Evolutionary conservation across 805 yeast genomes (phyloP).

Genomic region (Suhomyces sp.): DNA sequence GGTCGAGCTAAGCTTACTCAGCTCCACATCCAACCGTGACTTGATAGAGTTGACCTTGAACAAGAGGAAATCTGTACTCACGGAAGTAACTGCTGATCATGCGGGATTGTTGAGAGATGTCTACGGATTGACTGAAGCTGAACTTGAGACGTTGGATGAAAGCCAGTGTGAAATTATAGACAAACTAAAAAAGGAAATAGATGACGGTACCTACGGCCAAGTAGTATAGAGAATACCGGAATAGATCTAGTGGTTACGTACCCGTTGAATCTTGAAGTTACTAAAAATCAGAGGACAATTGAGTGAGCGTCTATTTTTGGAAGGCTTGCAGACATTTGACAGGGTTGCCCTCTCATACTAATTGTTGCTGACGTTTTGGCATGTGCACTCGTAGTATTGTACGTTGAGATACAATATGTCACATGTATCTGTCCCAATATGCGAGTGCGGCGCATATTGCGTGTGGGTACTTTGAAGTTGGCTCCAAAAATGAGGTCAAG

Average conservation of each 20-base stretch:
- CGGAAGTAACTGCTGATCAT: conserved; percentile 31
- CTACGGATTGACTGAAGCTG: conserved; percentile 27
- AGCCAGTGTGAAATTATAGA: conserved; percentile 15
- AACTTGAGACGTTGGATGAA: conserved; percentile 26
- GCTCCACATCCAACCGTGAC: conserved; percentile 34
- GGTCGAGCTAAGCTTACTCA: conserved; percentile 59
- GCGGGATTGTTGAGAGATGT: conserved; percentile 29
- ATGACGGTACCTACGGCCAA: conserved; percentile 22
- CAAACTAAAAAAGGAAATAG: conserved; percentile 17
- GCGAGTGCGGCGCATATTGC: background rate
- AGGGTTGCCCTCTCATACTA: background rate
- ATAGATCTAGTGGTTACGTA: background rate
- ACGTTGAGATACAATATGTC: background rate
- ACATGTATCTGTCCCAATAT: background rate
- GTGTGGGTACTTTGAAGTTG: background rate
- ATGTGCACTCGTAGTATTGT: background rate
- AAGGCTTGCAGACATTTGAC: background rate
- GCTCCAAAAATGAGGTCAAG: background rate
- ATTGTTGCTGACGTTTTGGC: background rate
- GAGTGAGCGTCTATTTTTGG: background rate
- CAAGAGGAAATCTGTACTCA: conserved; percentile 27
- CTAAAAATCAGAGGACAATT: background rate
- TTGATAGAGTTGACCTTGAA: conserved; percentile 37
- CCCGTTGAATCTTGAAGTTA: background rate
- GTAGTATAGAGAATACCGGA: background rate